phyloP scores from a whole-genome alignment of 2,329 filamentous ascomycete genomes.

The Calonectria crousiana region DNA sequence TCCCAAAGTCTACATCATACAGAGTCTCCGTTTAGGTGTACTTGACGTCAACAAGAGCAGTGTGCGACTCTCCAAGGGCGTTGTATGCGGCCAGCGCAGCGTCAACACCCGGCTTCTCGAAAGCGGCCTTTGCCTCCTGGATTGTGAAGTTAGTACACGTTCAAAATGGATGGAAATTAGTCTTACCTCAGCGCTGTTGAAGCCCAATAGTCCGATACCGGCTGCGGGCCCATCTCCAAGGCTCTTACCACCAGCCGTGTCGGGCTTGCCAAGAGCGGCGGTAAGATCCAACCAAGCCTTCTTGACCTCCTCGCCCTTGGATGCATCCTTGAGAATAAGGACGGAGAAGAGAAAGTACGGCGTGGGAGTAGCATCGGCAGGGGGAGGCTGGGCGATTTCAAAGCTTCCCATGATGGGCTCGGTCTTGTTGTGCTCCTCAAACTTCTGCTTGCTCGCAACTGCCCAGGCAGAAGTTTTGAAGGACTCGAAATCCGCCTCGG shows the following conservation, averaged over 20 bases:
- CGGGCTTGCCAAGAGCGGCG: constrained; percentile 13
- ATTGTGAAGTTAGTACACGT: neutral
- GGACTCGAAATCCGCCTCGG: constrained; percentile 3
- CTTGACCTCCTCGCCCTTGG: neutral
- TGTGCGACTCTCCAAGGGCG: constrained; percentile 18
- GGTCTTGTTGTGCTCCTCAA: neutral
- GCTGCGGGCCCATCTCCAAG: constrained; percentile 14
- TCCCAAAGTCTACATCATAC: neutral
- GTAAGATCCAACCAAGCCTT: constrained; percentile 19
- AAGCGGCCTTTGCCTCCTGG: constrained; percentile 20
- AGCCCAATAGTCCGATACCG: constrained; percentile 17
- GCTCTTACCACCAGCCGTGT: constrained; percentile 11
- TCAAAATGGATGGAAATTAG: neutral
- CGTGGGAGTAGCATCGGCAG: neutral
- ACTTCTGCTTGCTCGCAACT: neutral
- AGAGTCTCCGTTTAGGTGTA: neutral
- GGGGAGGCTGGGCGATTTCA: constrained; percentile 11
- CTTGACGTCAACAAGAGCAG: constrained; percentile 8
- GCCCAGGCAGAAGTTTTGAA: constrained; percentile 17
- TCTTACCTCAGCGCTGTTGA: constrained; percentile 23
- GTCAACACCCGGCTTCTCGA: constrained; percentile 14
- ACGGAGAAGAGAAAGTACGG: constrained; percentile 20
- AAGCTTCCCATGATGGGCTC: constrained; percentile 1
- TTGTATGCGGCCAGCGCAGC: constrained; percentile 16
- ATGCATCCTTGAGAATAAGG: neutral